These are phyloP conservation scores for Ettlia oleoabundans DNA, from an alignment of 139 green algal species.

Conservation along the genomic window DNA sequence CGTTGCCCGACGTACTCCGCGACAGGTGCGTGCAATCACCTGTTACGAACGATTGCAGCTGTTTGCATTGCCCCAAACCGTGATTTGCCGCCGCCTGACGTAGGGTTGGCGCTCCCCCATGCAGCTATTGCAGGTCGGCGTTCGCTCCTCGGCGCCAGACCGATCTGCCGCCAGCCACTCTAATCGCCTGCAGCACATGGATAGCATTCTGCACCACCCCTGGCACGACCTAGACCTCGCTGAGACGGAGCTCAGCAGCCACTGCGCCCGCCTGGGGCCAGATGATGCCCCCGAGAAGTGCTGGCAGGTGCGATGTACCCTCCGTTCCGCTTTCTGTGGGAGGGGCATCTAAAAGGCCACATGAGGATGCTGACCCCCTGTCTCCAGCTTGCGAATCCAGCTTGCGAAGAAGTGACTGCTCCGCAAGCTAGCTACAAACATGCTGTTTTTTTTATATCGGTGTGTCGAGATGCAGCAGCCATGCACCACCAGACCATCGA, in stretches of 20 bases:
- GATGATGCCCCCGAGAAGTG: slow-evolving; percentile 7
- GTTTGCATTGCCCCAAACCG: too few species aligned
- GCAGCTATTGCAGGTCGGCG: background rate
- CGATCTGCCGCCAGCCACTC: background rate
- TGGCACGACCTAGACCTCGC: slow-evolving; percentile 9
- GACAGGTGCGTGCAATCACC: too few species aligned
- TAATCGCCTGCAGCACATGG: slow-evolving; percentile 15
- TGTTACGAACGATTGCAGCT: too few species aligned
- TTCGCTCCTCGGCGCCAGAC: background rate
- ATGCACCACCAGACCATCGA: too few species aligned
- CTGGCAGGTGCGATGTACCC: slow-evolving; percentile 16
- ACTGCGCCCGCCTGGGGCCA: background rate
- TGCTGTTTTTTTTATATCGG: too few species aligned
- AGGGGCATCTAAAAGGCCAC: too few species aligned
- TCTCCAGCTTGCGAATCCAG: background rate
- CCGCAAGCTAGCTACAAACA: too few species aligned
- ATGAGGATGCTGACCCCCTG: background rate
- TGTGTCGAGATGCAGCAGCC: too few species aligned
- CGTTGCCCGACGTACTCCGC: too few species aligned
- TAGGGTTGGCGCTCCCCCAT: background rate
- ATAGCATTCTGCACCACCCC: background rate
- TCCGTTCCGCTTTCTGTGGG: background rate
- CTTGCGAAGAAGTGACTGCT: too few species aligned
- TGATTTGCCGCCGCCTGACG: too few species aligned
- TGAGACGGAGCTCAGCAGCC: background rate